Percentiles rank a stretch among this genome's conserved stretches.
Conservation (phyloP, 2,329 filamentous ascomycete genomes). For the Blastomyces silverae region DNA sequence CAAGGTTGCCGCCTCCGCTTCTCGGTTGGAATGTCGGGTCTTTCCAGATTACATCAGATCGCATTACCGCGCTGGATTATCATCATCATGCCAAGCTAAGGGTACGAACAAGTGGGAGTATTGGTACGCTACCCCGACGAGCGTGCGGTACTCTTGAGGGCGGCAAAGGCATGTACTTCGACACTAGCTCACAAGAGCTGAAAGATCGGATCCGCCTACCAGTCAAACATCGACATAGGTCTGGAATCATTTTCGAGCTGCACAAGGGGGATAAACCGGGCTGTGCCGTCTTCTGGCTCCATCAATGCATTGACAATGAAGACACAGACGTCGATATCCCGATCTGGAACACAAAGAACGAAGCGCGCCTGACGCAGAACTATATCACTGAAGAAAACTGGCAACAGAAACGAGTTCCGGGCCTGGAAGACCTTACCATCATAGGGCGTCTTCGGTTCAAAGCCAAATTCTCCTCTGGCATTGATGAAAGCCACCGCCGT, state of each 20-base stretch:
- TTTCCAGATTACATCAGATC: slow-evolving; percentile 73
- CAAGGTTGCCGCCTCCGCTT: slow-evolving; percentile 73
- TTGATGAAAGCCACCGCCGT: slow-evolving; percentile 72
- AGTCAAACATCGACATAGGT: slow-evolving; percentile 83
- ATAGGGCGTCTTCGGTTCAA: slow-evolving; percentile 75
- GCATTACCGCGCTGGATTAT: slow-evolving; percentile 60
- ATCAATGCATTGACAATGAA: slow-evolving; percentile 75
- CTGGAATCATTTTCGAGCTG: slow-evolving; percentile 84
- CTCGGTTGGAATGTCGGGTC: slow-evolving; percentile 94
- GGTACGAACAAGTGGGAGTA: slow-evolving; percentile 77
- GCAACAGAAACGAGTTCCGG: slow-evolving; percentile 54
- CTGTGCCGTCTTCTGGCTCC: slow-evolving; percentile 78
- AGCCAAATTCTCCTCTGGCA: slow-evolving; percentile 80
- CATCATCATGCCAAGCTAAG: slow-evolving; percentile 60
- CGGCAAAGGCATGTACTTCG: slow-evolving; percentile 55
- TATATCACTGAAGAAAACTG: slow-evolving; percentile 80
- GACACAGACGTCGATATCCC: slow-evolving; percentile 75
- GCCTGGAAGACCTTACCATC: slow-evolving; percentile 68
- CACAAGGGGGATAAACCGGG: slow-evolving; percentile 64
- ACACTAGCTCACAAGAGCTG: slow-evolving; percentile 46
- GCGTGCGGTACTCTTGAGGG: slow-evolving; percentile 54
- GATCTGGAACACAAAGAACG: slow-evolving; percentile 75
- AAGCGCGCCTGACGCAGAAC: slow-evolving; percentile 75
- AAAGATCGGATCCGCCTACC: slow-evolving; percentile 64
- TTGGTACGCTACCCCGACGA: slow-evolving; percentile 59